A percentile compares a stretch with the other conserved stretches of the same genome.
Evolutionary conservation across 2,329 filamentous ascomycete genomes (phyloP).

Genomic region (Arthrinium puccinioides): DNA sequence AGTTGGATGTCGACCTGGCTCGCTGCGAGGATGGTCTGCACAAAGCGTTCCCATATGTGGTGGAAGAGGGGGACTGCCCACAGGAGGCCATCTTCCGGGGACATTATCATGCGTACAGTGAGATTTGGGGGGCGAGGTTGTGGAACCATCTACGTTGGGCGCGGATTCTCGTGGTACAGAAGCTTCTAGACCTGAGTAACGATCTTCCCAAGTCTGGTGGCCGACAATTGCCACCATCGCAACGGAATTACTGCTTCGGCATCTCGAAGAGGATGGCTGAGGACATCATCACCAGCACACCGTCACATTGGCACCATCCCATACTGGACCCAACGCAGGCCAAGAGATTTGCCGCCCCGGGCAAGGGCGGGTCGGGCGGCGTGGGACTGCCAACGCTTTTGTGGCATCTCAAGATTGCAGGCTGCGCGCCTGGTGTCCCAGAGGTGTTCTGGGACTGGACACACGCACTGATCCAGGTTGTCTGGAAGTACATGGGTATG

Average conservation of each 20-base stretch:
- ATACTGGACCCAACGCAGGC: conserved; percentile 29
- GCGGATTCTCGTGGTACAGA: conserved; percentile 45
- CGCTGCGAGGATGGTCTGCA: conserved; percentile 28
- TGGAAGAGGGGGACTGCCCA: conserved; percentile 25
- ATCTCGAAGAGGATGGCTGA: conserved; percentile 31
- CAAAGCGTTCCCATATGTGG: conserved; percentile 29
- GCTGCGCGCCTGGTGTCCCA: conserved; percentile 38
- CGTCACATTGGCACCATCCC: conserved; percentile 46
- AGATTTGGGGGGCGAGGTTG: conserved; percentile 44
- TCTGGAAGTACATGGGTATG: conserved; percentile 46
- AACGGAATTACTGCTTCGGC: conserved; percentile 23
- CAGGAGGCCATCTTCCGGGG: conserved; percentile 39
- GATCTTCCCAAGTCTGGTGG: conserved; percentile 30
- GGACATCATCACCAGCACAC: conserved; percentile 37
- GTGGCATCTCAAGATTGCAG: conserved; percentile 40
- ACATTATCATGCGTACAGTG: conserved; percentile 47
- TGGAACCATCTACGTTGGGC: conserved; percentile 56
- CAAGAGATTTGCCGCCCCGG: conserved; percentile 25
- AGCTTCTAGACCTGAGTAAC: conserved; percentile 34
- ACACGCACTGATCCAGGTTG: conserved; percentile 35
- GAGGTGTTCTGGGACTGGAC: conserved; percentile 36
- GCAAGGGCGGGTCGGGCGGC: conserved; percentile 36
- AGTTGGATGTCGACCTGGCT: conserved; percentile 31
- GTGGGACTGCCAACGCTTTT: conserved; percentile 40
- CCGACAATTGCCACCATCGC: conserved; percentile 20